Conservation (phyloP, 140 eudicot genomes). For the Oenanthe javanica region DNA sequence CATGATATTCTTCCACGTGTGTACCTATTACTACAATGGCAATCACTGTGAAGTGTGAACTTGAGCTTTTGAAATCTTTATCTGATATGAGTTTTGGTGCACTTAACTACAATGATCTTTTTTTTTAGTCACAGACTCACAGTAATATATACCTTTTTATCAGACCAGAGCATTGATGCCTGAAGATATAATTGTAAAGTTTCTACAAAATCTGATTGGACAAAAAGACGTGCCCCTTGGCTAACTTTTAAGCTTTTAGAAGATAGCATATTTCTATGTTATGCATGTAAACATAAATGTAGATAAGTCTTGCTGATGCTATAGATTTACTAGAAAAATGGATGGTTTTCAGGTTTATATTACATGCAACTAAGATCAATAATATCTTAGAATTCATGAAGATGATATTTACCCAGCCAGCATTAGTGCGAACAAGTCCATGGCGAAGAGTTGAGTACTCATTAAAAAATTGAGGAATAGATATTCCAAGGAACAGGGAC, state of each 20-base stretch:
- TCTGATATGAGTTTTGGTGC: background rate
- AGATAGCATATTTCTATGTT: background rate
- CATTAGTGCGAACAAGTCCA: conserved; percentile 86
- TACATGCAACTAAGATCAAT: background rate
- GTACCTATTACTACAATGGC: background rate
- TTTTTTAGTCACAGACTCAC: background rate
- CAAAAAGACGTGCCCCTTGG: background rate
- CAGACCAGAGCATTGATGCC: background rate
- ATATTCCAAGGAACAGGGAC: conserved; percentile 91
- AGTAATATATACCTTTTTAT: background rate
- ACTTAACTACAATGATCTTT: background rate
- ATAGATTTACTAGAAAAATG: background rate
- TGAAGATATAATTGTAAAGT: background rate
- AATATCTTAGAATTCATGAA: background rate
- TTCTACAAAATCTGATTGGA: background rate
- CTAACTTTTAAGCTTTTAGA: background rate
- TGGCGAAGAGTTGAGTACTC: conserved; percentile 46
- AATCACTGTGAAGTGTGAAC: background rate
- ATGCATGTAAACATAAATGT: background rate
- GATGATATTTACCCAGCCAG: conserved; percentile 81
- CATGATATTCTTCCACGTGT: background rate
- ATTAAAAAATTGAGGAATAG: conserved; percentile 77
- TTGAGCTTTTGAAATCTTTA: background rate
- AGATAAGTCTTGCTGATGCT: conserved; percentile 1
- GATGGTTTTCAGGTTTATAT: background rate